Conservation (phyloP, 352 stramenopile genomes). For the Globisporangium solare region DNA sequence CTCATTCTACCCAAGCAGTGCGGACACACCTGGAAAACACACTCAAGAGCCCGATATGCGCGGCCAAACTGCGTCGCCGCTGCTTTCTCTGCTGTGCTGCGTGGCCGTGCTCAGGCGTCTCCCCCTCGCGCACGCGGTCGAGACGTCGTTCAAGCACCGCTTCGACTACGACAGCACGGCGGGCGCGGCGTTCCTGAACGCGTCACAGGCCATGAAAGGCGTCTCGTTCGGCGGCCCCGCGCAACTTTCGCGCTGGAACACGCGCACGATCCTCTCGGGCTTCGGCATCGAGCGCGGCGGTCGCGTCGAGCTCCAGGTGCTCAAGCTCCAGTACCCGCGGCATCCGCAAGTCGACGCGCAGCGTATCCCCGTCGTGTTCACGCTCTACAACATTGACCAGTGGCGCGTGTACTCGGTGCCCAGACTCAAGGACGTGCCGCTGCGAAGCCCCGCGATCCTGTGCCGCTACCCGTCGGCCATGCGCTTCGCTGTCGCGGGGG, state of each 20-base stretch:
- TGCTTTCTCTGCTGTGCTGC: not conserved
- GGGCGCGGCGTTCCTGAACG: slow-evolving; percentile 7
- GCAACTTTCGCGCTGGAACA: slow-evolving; percentile 47
- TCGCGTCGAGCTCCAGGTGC: slow-evolving; percentile 38
- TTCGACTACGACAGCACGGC: slow-evolving; percentile 9
- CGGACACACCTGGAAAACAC: no score
- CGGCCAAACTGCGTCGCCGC: not conserved
- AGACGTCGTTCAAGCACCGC: slow-evolving; percentile 11
- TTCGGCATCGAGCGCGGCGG: slow-evolving; percentile 56
- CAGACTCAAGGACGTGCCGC: slow-evolving; percentile 50
- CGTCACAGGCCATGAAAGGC: slow-evolving; percentile 3
- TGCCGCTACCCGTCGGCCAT: slow-evolving; percentile 56
- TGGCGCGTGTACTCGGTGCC: slow-evolving; percentile 58
- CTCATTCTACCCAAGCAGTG: no score
- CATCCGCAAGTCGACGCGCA: slow-evolving; percentile 1
- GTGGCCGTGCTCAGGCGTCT: not conserved
- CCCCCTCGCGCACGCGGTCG: not conserved
- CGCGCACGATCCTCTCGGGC: slow-evolving; percentile 38
- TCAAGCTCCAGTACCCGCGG: slow-evolving; percentile 18
- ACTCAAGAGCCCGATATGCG: no score
- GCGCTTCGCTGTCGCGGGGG: slow-evolving; percentile 16
- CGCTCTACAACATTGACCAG: slow-evolving; percentile 57
- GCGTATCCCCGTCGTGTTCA: slow-evolving; percentile 49
- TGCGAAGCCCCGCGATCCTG: slow-evolving; percentile 45
- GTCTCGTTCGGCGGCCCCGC: slow-evolving; percentile 3